These are phyloP conservation scores for Candida saitoana DNA, from an alignment of 805 yeast species.

Conservation along the genomic window DNA sequence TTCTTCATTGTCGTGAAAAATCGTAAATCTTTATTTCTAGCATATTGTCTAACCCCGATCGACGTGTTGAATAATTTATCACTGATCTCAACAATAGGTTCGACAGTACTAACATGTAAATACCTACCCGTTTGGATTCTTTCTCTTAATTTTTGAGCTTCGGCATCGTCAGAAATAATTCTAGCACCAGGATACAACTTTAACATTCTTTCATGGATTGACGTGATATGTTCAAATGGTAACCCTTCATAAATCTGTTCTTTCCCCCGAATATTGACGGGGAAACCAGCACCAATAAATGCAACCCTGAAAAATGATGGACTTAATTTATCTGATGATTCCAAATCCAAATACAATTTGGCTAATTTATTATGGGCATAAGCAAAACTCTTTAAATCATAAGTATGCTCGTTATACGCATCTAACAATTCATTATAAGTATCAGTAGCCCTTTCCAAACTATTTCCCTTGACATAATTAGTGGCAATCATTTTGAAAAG, in stretches of 20 bases:
- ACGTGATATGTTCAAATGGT: slow-evolving; percentile 82
- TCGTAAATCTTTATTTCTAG: slow-evolving; percentile 68
- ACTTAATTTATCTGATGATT: slow-evolving; percentile 63
- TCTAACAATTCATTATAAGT: slow-evolving; percentile 72
- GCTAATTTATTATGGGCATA: slow-evolving; percentile 66
- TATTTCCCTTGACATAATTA: slow-evolving; percentile 65
- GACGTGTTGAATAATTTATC: slow-evolving; percentile 44
- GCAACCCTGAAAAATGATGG: slow-evolving; percentile 78
- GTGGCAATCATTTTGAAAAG: slow-evolving; percentile 66
- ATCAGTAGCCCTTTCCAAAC: slow-evolving; percentile 76
- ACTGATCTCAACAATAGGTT: slow-evolving; percentile 56
- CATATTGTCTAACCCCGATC: slow-evolving; percentile 66
- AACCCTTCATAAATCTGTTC: slow-evolving; percentile 80
- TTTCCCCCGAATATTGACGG: slow-evolving; percentile 67
- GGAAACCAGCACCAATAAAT: slow-evolving; percentile 83
- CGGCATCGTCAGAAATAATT: slow-evolving; percentile 56
- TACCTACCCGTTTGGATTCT: slow-evolving; percentile 66
- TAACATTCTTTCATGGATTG: slow-evolving; percentile 72
- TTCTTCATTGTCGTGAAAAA: slow-evolving; percentile 67
- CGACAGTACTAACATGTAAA: slow-evolving; percentile 67
- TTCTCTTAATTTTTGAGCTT: slow-evolving; percentile 47
- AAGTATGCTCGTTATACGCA: slow-evolving; percentile 67
- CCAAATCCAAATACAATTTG: slow-evolving; percentile 61
- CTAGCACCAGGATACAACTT: slow-evolving; percentile 79
- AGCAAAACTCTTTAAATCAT: slow-evolving; percentile 72